phyloP scores from a whole-genome alignment of 352 stramenopile species.

The Aphanomyces stellatus region DNA sequence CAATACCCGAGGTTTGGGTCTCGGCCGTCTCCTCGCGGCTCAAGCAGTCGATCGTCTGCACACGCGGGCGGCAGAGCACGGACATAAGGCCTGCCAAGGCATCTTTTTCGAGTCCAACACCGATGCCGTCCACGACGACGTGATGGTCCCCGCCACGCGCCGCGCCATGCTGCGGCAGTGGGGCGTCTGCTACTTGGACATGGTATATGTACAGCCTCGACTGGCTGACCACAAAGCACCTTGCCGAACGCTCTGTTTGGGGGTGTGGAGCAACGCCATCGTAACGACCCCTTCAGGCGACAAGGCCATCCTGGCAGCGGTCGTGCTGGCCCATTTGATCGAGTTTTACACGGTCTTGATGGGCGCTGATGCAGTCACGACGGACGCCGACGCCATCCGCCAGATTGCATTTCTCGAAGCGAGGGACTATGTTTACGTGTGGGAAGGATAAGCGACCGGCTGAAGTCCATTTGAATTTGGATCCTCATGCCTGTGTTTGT shows the following conservation, averaged over 20 bases:
- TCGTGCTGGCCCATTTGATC: neutral
- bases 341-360: slow-evolving; percentile 19
- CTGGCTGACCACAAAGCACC: neutral
- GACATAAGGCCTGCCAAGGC: neutral
- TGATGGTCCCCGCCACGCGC: slow-evolving; percentile 3
- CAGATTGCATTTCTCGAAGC: neutral
- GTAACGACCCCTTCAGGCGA: neutral
- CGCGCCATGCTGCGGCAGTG: neutral
- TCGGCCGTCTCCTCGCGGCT: neutral
- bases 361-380: neutral
- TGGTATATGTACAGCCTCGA: slow-evolving; percentile 11
- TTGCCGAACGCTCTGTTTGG: slow-evolving; percentile 1
- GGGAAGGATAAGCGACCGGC: too few relatives aligned
- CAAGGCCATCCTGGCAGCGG: neutral
- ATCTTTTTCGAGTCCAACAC: slow-evolving; percentile 19
- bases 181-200: neutral
- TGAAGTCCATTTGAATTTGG: too few relatives aligned
- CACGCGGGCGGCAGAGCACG: neutral
- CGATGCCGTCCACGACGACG: neutral
- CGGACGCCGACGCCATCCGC: neutral
- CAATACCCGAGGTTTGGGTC: neutral
- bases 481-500: too few relatives aligned
- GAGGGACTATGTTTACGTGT: too few relatives aligned
- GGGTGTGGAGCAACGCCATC: neutral
- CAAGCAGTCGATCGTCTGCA: neutral